phyloP scores from a whole-genome alignment of 441 rosid genomes.

The Macaranga tanarius region DNA sequence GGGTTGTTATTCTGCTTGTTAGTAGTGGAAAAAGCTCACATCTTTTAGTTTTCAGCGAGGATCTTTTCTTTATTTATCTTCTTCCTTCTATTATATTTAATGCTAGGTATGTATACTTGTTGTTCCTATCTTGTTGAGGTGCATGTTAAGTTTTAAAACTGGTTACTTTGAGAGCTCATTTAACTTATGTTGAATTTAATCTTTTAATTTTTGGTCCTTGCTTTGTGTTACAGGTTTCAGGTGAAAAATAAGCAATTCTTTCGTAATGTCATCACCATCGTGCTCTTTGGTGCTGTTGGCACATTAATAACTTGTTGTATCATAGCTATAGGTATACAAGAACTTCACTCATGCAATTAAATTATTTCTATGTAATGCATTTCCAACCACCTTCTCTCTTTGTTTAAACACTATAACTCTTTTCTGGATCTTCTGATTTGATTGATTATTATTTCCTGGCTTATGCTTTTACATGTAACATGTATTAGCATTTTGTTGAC shows the following conservation, averaged over 20 bases:
- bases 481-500: too few species aligned
- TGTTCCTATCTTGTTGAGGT: not conserved
- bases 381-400: not conserved
- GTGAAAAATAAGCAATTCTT: conserved; percentile 94
- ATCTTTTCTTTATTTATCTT: conserved; percentile 94
- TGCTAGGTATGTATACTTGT: conserved; percentile 81
- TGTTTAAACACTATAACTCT: not conserved
- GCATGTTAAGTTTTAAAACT: too few species aligned
- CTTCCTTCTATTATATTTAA: conserved; percentile 94
- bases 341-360: not conserved
- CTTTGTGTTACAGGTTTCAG: conserved; percentile 59
- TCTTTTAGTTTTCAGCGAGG: conserved; percentile 94
- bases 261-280: conserved; percentile 80
- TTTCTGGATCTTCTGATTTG: not conserved
- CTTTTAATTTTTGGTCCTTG: conserved; percentile 11
- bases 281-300: too few species aligned
- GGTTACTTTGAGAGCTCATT: not conserved
- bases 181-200: not conserved
- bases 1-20: conserved; percentile 66
- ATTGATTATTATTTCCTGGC: not conserved
- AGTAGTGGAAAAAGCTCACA: conserved; percentile 84
- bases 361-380: not conserved
- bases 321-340: conserved; percentile 57
- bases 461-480: not conserved
- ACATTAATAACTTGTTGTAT: too few species aligned